Conservation (phyloP, 495 filamentous ascomycete genomes). For the Aspergillus steynii region DNA sequence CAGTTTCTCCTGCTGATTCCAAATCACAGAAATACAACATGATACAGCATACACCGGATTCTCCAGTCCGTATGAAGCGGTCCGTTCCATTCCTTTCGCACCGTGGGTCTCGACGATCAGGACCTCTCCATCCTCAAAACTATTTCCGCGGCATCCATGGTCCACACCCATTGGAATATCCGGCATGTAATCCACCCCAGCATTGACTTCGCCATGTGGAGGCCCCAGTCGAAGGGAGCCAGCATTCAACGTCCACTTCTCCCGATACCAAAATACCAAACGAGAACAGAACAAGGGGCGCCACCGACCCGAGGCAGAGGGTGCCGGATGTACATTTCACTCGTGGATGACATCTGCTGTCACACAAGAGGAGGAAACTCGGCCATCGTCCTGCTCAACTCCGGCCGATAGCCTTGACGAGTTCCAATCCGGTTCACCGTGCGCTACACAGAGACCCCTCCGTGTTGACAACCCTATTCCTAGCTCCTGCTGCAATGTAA, state of each 20-base stretch:
- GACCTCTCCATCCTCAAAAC: background rate
- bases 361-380: background rate
- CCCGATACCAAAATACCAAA: background rate
- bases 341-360: background rate
- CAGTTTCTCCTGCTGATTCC: background rate
- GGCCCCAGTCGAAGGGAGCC: background rate
- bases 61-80: background rate
- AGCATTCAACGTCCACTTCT: background rate
- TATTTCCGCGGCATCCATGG: background rate
- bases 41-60: background rate
- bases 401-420: background rate
- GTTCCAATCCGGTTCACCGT: background rate
- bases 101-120: background rate
- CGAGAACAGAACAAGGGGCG: background rate
- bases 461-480: background rate
- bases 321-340: background rate
- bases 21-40: background rate
- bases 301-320: background rate
- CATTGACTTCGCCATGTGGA: background rate
- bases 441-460: background rate
- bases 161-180: no score
- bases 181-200: no score
- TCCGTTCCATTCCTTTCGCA: background rate
- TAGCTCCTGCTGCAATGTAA: slow-evolving; percentile 5
- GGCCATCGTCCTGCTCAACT: background rate